Base-by-base conservation (phyloP, 169 alveolate species). In the Plasmodium gallinaceum region DNA sequence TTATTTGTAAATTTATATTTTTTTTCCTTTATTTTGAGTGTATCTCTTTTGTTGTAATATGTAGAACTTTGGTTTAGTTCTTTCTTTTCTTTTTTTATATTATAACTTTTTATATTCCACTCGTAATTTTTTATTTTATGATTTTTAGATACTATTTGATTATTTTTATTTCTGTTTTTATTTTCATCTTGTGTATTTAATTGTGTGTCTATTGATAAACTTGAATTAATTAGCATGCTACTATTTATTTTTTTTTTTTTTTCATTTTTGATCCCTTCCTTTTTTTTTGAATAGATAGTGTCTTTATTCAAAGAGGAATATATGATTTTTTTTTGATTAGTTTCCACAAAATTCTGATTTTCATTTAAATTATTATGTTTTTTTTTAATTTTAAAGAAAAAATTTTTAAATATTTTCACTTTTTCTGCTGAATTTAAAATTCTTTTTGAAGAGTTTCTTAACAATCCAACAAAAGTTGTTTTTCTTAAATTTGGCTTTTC, bases 351-450 rank as follows among this genome's bases (percentile, higher is more conserved):
- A 14, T 48, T 43, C 37, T 61, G 18, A 42, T 58, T 51, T 46
- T 43, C 18, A 18, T 58, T 5, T 14, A 43, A 58, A 39, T 45
- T 58, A 10, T 74, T 64, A 74, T 74, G 16, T 18, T 74, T 74
- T 48, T 45, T 74, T 60, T 74, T 74, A 37, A 51, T 74, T 48
- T 74, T 74, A 18, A 74, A 74, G 60, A 74, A 74, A 58, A 74
- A 12, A 14, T 58, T 58, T 74, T 60, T 74, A 12, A 74, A 61
- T 58, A 60, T 45, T 32, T 60, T 74, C 5, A 74, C 64, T 43
- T 60, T 74, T 74, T 74, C 88, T 14, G 74, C 74, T 14, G 88
- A 74, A 20, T 43, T 42, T 58, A 74, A 26, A 42, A 74, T 22
- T 64, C 37, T 74, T 60, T 61, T 74, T 9, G 88, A 74, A 16